Evolutionary conservation across 2,329 filamentous ascomycete species (phyloP).

Genomic region (Aspergillus brunneoviolaceus): DNA sequence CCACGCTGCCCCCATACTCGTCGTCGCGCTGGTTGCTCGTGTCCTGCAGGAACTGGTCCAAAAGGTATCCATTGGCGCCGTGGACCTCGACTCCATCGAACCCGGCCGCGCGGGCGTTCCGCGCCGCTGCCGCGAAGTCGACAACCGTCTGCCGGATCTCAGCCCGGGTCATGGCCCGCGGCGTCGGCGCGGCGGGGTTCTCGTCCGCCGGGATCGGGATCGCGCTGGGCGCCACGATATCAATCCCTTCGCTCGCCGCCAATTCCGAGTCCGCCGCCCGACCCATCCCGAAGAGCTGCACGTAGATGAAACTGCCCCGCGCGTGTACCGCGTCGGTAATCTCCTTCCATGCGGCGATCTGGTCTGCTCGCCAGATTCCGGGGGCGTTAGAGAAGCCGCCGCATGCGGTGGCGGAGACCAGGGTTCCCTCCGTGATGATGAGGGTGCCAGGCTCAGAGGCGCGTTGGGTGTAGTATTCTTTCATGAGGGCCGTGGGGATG

Average conservation of each 20-base stretch:
- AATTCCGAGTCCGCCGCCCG: neutral
- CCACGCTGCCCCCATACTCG: constrained; percentile 48
- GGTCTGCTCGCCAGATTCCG: constrained; percentile 30
- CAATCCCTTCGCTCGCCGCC: neutral
- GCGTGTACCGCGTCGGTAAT: constrained; percentile 35
- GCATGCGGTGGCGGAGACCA: constrained; percentile 10
- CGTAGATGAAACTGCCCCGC: constrained; percentile 18
- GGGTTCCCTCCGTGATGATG: neutral
- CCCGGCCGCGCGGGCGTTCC: constrained; percentile 52
- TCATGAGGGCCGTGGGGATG: constrained; percentile 39
- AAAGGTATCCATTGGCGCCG: constrained; percentile 48
- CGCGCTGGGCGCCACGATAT: neutral
- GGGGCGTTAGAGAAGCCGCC: constrained; percentile 31
- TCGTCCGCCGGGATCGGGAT: constrained; percentile 15
- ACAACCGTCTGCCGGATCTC: constrained; percentile 42
- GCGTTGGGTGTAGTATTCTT: constrained; percentile 1
- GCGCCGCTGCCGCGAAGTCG: constrained; percentile 44
- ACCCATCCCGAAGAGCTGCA: neutral
- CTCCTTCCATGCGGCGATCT: constrained; percentile 34
- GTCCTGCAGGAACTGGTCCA: constrained; percentile 50
- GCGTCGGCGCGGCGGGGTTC: constrained; percentile 7
- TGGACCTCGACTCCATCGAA: constrained; percentile 52
- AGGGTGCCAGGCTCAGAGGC: neutral
- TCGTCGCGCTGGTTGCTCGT: constrained; percentile 49
- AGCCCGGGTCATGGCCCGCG: constrained; percentile 27